Evolutionary conservation across 768 basidiomycete genomes (phyloP), one percentile per base, ranked within the genome.

Genomic region (Trametes sanguinea): DNA sequence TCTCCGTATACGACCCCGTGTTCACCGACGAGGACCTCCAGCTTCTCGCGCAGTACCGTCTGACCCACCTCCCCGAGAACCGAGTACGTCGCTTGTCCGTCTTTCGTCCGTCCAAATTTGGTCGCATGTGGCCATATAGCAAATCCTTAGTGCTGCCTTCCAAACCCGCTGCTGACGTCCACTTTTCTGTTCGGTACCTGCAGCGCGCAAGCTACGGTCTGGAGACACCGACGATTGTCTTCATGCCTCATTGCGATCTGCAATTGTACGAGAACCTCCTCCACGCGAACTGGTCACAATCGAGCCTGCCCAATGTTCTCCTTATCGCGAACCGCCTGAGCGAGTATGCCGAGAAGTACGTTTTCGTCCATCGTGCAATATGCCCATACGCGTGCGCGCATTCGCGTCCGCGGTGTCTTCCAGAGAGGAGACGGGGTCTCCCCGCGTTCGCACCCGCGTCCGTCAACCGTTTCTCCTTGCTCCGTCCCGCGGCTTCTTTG

Each of bases 191-290:
- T 44, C 22, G 35, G 42, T 62, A 46, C 54, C 51, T 57, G 53
- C 67, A 82, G 79, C 71, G 70, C 29, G 73, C 72, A 27, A 71
- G 70, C 55, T 72, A 79, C 59, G 57, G 61, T 14, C 39, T 76
- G 50, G 63, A 66, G 30, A 53, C 65, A 57, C 84, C 85, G 64
- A 89, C 88, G 50, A 76, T 92, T 57, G 76, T 86, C 56, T 90
- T 84, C 75, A 90, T 91, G 88, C 90, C 89, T 22, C 90, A 92
- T 72, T 91, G 90, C 71, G 88, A 89, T 68, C 69, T 88, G 72
- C 80, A 80, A 62, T 78, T 92, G 30, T 89, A 91, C 71, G 88
- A 92, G 69, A 78, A 75, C 65, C 68, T 90, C 47, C 73, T 92
- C 57, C 78, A 80, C 60, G 79, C 80, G 11, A 90, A 90, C 70